phyloP scores from a whole-genome alignment of 2,329 filamentous ascomycete species.

The Neonectria neomacrospora region DNA sequence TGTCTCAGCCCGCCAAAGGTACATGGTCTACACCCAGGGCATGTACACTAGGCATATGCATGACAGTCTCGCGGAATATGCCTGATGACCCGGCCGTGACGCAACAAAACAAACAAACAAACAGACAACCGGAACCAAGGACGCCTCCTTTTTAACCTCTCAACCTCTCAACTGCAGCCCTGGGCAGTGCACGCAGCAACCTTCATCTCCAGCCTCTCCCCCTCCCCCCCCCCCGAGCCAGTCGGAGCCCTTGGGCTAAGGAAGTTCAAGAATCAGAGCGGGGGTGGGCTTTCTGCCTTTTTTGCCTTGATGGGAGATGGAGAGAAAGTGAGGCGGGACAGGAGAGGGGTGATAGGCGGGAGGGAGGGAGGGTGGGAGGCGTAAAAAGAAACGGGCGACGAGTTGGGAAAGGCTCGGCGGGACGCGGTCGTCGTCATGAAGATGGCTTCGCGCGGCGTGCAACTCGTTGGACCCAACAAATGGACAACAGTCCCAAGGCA shows the following conservation, averaged over 20 bases:
- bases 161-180: neutral
- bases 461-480: neutral
- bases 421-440: neutral
- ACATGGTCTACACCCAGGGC: neutral
- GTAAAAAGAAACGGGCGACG: neutral
- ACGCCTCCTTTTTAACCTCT: neutral
- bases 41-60: neutral
- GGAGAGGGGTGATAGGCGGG: neutral
- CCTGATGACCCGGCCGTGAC: conserved; percentile 37
- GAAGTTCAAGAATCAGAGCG: neutral
- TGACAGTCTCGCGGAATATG: neutral
- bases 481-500: neutral
- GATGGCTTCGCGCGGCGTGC: neutral
- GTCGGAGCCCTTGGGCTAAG: neutral
- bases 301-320: no score
- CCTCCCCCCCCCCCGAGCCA: neutral
- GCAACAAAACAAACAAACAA: conserved; percentile 5
- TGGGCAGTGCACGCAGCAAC: neutral
- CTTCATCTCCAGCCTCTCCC: neutral
- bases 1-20: neutral
- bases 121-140: neutral
- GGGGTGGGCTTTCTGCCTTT: no score
- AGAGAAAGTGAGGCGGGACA: neutral
- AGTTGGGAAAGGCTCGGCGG: neutral
- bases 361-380: neutral